Evolutionary conservation across 225 moss, liverwort and hornwort genomes (phyloP).

Genomic region (Physcomitrium patens): DNA sequence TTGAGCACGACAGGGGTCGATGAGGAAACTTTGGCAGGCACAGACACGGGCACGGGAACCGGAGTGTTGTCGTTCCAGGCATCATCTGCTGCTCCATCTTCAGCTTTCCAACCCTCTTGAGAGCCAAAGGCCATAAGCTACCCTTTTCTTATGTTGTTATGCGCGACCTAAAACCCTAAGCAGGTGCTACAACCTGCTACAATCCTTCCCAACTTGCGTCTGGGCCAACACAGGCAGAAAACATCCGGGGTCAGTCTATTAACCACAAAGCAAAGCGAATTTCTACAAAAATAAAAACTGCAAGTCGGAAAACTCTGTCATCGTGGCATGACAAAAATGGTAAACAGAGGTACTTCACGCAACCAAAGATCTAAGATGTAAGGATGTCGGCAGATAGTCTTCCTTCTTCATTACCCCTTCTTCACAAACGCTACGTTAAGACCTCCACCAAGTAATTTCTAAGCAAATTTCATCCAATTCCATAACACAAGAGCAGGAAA

Average conservation of each 20-base stretch:
- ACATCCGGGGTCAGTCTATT: not conserved
- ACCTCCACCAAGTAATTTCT: not conserved
- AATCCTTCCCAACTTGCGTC: slow-evolving; percentile 14
- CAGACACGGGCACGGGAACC: slow-evolving; percentile 17
- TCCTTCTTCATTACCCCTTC: not conserved
- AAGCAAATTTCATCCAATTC: not conserved
- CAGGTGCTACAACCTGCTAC: not conserved
- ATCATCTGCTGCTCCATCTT: slow-evolving; percentile 94
- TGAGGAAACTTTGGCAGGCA: not conserved
- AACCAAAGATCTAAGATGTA: slow-evolving; percentile 14
- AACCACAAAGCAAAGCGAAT: not conserved
- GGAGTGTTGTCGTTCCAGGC: slow-evolving; percentile 84
- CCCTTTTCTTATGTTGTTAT: slow-evolving; percentile 26
- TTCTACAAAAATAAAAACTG: not conserved
- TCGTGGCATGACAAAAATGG: not conserved
- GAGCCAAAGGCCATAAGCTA: slow-evolving; percentile 94
- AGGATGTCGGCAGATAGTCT: not conserved
- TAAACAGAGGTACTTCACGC: not conserved
- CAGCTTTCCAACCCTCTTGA: slow-evolving; percentile 75
- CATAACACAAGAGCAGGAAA: not conserved
- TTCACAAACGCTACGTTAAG: not conserved
- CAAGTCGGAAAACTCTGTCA: not conserved
- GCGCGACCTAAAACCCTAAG: slow-evolving; percentile 38
- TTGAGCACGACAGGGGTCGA: slow-evolving; percentile 33
- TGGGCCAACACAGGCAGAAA: slow-evolving; percentile 18